Base-by-base conservation (phyloP, 805 yeast genomes). In the Saturnispora mendoncae region DNA sequence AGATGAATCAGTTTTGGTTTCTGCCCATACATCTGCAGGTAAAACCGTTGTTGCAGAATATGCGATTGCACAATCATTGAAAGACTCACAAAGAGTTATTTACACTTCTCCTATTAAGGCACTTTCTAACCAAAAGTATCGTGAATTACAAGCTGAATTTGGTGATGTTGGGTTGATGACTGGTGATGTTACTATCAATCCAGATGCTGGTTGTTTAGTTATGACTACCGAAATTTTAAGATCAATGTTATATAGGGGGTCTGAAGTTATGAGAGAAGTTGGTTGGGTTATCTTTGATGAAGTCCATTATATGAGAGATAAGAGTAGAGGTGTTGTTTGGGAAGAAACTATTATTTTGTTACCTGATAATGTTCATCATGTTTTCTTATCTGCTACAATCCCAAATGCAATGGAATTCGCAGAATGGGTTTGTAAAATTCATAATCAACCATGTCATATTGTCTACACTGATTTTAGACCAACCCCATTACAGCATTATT, bases 381-480 rank as follows among this genome's bases (percentile, higher is more conserved):
- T 92, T 47, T 66, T 92, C 31, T 68, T 92, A 30, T 85, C 96
- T 10, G 97, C 97, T 37, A 90, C 98, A 1, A 90, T 90, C 51
- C 98, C 98, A 20, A 90, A 90, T 58, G 96, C 97, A 2, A 83
- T 85, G 88, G 96, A 90, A 59, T 90, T 90, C 67, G 97, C 97
- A 9, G 95, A 90, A 62, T 92, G 99, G 99, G 85, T 92, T 44
- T 88, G 95, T 60, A 83, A 85, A 56, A 88, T 82, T 42, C 99
- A 92, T 59, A 70, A 74, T 34, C 98, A 94, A 62, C 98, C 98
- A 5, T 92, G 99, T 59, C 97, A 92, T 62, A 94, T 92, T 61
- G 98, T 92, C 17, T 92, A 92, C 63, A 92, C 99, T 1, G 96
- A 92, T 66, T 92, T 90, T 74, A 80, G 99, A 61, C 99, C 99